These are phyloP conservation scores for Tricharina praecox DNA, from an alignment of 495 filamentous ascomycete genomes.

Conservation along the genomic window DNA sequence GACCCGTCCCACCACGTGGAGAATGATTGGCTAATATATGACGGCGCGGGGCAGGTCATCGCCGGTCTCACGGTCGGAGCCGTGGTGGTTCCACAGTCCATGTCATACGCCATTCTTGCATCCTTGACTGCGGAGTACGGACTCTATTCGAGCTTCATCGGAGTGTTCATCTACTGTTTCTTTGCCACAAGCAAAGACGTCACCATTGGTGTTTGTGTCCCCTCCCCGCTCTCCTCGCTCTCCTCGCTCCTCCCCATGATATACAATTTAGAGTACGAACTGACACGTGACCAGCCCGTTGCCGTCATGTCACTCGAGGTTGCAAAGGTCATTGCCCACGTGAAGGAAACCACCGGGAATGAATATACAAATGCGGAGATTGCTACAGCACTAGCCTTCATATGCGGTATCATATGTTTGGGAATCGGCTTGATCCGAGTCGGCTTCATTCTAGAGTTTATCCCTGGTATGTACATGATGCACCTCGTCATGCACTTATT, in stretches of 20 bases:
- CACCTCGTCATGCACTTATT: neutral
- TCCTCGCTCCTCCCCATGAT: neutral
- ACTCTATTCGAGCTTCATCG: slow-evolving; percentile 50
- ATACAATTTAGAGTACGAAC: neutral
- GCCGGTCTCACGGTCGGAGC: slow-evolving; percentile 24
- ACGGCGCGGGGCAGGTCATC: slow-evolving; percentile 16
- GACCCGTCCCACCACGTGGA: slow-evolving; percentile 2
- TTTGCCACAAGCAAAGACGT: slow-evolving; percentile 56
- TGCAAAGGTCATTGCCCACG: slow-evolving; percentile 25
- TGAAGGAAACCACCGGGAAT: slow-evolving; percentile 15
- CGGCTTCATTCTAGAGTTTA: slow-evolving; percentile 40
- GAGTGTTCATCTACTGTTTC: slow-evolving; percentile 48
- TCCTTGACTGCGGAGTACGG: slow-evolving; percentile 41
- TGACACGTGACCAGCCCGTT: slow-evolving; percentile 33
- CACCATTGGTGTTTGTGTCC: slow-evolving; percentile 43
- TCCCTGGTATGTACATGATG: slow-evolving; percentile 28
- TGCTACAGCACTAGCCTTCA: slow-evolving; percentile 32
- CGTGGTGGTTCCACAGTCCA: slow-evolving; percentile 45
- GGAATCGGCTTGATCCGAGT: slow-evolving; percentile 34
- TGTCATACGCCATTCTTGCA: slow-evolving; percentile 48
- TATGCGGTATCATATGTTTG: slow-evolving; percentile 33
- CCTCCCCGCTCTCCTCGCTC: neutral
- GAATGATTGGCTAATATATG: slow-evolving; percentile 25
- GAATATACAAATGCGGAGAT: slow-evolving; percentile 28
- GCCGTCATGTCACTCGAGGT: slow-evolving; percentile 33